Evolutionary conservation across 306 rosid species (phyloP).

Genomic region (Erythrophleum fordii): DNA sequence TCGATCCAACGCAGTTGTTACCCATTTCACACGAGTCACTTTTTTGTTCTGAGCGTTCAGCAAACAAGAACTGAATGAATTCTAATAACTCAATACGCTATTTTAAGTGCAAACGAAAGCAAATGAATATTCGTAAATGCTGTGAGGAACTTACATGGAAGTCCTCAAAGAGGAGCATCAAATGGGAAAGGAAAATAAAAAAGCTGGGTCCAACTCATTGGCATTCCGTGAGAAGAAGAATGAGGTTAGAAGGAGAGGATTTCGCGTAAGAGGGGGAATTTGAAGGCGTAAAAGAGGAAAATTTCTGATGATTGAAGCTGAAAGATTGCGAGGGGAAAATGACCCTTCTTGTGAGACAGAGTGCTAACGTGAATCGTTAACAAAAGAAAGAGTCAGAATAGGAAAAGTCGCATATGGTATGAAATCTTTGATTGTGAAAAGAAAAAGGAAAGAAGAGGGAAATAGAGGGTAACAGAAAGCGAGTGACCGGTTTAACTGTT

Average conservation of each 20-base stretch:
- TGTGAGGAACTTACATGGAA: conserved; percentile 1
- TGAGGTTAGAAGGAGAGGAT: background rate
- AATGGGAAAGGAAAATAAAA: background rate
- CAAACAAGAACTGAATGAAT: conserved; percentile 47
- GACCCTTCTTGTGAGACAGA: conserved; percentile 5
- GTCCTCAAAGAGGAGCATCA: background rate
- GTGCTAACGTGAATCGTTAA: background rate
- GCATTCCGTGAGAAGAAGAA: background rate
- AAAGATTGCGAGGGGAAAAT: background rate
- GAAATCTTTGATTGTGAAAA: conserved; percentile 6
- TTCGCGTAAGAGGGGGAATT: background rate
- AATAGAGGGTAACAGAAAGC: background rate
- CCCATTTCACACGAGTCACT: conserved; percentile 58
- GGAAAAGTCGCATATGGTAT: conserved; percentile 11
- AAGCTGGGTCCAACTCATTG: background rate
- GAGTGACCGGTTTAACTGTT: conserved; percentile 45
- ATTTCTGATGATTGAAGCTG: conserved; percentile 12
- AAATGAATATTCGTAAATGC: background rate
- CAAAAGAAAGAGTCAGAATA: background rate
- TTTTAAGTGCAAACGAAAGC: background rate
- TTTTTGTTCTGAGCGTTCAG: conserved; percentile 31
- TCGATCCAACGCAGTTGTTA: conserved; percentile 74
- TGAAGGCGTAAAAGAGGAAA: conserved; percentile 37
- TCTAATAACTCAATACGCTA: background rate
- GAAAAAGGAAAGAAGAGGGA: background rate